These are phyloP conservation scores for Endocarpon pusillum DNA, from an alignment of 495 filamentous ascomycete genomes.

Conservation along the genomic window DNA sequence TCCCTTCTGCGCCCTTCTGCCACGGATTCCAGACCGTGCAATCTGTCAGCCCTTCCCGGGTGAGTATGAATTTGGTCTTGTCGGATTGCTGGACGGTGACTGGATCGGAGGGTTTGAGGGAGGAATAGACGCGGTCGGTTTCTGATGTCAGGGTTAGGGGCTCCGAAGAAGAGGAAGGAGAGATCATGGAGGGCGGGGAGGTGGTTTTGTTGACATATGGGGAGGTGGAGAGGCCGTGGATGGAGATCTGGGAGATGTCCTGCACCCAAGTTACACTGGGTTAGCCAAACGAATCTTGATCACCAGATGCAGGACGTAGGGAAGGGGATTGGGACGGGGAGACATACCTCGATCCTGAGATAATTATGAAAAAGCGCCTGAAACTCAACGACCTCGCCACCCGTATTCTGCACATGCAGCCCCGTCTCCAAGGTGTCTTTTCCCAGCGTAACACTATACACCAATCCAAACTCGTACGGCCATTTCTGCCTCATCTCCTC, in stretches of 20 bases:
- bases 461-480: constrained; percentile 72
- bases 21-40: constrained; percentile 98
- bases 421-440: constrained; percentile 60
- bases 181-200: too few relatives aligned
- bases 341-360: constrained; percentile 54
- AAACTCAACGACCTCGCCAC: constrained; percentile 71
- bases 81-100: constrained; percentile 34
- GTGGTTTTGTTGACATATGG: constrained; percentile 71
- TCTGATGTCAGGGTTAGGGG: constrained; percentile 48
- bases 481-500: constrained; percentile 47
- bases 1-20: constrained; percentile 60
- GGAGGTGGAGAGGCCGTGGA: constrained; percentile 56
- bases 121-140: constrained; percentile 65
- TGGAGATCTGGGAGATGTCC: constrained; percentile 54
- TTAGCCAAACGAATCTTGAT: constrained; percentile 2
- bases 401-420: constrained; percentile 68
- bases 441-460: constrained; percentile 79
- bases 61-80: constrained; percentile 46
- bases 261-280: constrained; percentile 14
- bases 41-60: constrained; percentile 64
- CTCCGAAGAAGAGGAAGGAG: too few relatives aligned
- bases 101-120: constrained; percentile 40
- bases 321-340: not conserved
- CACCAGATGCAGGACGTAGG: not conserved
- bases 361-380: constrained; percentile 89